Conservation (phyloP, 2,329 filamentous ascomycete genomes). For the Claviceps arundinis region DNA sequence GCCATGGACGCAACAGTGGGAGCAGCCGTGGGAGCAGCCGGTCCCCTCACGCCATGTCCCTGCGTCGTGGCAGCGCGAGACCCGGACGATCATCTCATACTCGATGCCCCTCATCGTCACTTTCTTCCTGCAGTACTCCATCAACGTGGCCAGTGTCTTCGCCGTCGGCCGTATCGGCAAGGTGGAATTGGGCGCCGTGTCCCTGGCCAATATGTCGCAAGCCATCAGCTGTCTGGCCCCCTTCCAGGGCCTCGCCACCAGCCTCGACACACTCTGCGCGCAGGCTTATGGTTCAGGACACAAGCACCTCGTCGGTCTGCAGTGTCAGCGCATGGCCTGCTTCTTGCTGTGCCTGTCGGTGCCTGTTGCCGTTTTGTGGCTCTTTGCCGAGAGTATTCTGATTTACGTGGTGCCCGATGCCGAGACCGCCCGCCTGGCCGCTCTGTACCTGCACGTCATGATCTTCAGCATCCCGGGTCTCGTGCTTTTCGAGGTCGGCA, state of each 20-base stretch:
- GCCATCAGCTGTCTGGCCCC: slow-evolving; percentile 68
- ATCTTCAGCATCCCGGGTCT: slow-evolving; percentile 64
- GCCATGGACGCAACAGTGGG: slow-evolving; percentile 58
- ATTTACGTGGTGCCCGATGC: slow-evolving; percentile 26
- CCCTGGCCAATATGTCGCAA: slow-evolving; percentile 56
- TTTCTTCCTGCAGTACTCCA: slow-evolving; percentile 69
- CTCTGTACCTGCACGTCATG: slow-evolving; percentile 58
- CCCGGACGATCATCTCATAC: slow-evolving; percentile 64
- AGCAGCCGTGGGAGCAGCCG: slow-evolving; percentile 42
- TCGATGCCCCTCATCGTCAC: slow-evolving; percentile 56
- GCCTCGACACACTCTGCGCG: slow-evolving; percentile 80
- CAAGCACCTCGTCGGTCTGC: slow-evolving; percentile 74
- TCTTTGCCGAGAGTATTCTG: slow-evolving; percentile 53
- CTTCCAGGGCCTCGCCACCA: slow-evolving; percentile 77
- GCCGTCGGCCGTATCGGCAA: slow-evolving; percentile 65
- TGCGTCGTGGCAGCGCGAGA: slow-evolving; percentile 84
- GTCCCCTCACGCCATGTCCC: slow-evolving; percentile 68
- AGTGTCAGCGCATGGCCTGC: slow-evolving; percentile 68
- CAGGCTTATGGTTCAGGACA: slow-evolving; percentile 89
- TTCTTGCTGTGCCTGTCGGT: slow-evolving; percentile 62
- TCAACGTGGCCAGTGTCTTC: slow-evolving; percentile 73
- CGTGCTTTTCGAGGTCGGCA: slow-evolving; percentile 63
- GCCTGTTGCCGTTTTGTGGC: slow-evolving; percentile 61
- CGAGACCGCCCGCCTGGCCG: slow-evolving; percentile 56
- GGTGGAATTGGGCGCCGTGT: slow-evolving; percentile 34